phyloP scores from a whole-genome alignment of 768 basidiomycete species.

The Tulasnella sp. region DNA sequence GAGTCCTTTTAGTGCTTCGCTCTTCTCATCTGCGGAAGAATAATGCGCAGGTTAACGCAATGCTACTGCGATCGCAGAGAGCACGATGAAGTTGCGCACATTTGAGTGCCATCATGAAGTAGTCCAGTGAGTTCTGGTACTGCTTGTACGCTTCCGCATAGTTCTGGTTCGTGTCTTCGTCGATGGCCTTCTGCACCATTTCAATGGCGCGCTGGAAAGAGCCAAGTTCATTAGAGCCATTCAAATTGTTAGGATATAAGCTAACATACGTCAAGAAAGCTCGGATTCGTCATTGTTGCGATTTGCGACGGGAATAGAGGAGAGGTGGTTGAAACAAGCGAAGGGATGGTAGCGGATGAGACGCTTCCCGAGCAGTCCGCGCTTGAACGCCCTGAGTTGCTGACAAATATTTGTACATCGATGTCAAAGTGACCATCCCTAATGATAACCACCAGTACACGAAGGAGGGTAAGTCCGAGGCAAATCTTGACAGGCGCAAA shows the following conservation, averaged over 20 bases:
- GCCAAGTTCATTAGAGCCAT: background rate
- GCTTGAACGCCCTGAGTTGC: background rate
- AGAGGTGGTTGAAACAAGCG: background rate
- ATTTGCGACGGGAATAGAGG: background rate
- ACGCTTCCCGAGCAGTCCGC: background rate
- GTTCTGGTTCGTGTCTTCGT: conserved; percentile 85
- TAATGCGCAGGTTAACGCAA: background rate
- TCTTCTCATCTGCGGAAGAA: conserved; percentile 73
- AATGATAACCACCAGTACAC: too few species aligned
- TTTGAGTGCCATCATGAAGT: conserved; percentile 95
- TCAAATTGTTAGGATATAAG: background rate
- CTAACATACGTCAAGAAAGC: conserved; percentile 14
- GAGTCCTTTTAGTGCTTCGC: conserved; percentile 77
- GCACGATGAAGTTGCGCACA: conserved; percentile 38
- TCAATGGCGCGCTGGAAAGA: conserved; percentile 62
- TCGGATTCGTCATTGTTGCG: conserved; percentile 11
- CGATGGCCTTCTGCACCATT: conserved; percentile 85
- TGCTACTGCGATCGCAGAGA: background rate
- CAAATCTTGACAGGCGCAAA: too few species aligned
- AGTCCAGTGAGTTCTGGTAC: conserved; percentile 92
- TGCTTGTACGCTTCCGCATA: conserved; percentile 90
- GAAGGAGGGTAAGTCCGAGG: too few species aligned
- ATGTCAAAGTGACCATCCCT: too few species aligned
- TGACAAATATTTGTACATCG: too few species aligned
- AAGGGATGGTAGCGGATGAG: background rate